Evolutionary conservation across 805 yeast genomes (phyloP).

Genomic region (Candida piceae): DNA sequence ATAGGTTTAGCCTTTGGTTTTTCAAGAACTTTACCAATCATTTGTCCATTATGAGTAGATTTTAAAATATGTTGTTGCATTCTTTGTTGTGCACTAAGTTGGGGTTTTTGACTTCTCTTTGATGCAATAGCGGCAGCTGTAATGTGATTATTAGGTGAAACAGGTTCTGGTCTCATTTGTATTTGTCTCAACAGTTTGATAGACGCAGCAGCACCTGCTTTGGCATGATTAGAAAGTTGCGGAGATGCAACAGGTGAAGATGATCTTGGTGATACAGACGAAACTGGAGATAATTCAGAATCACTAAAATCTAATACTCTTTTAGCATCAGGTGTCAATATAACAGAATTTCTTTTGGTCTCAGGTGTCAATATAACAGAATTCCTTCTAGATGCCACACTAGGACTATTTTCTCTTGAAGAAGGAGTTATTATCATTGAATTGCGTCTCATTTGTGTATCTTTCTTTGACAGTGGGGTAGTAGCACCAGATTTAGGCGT

Average conservation of each 20-base stretch:
- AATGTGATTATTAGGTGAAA: conserved; percentile 11
- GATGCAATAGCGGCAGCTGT: conserved; percentile 22
- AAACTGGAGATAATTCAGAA: conserved; percentile 1
- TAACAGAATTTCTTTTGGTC: conserved; percentile 9
- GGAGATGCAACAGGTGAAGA: conserved; percentile 8
- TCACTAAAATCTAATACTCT: conserved; percentile 5
- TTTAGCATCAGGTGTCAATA: conserved; percentile 14
- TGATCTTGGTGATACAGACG: background rate
- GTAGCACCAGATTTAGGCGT: conserved; percentile 3
- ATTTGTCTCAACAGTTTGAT: conserved; percentile 9
- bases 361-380: conserved; percentile 12
- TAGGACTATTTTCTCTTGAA: conserved; percentile 5
- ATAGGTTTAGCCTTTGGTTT: conserved; percentile 21
- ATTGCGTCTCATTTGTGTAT: conserved; percentile 2
- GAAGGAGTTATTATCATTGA: conserved; percentile 1
- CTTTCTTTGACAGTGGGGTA: conserved; percentile 2
- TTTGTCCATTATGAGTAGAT: conserved; percentile 28
- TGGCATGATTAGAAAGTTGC: conserved; percentile 11
- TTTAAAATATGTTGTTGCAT: conserved; percentile 31
- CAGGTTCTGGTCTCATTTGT: background rate
- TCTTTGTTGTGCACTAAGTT: conserved; percentile 31
- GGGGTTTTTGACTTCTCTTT: conserved; percentile 12
- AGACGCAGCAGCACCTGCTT: conserved; percentile 25
- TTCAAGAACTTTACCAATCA: conserved; percentile 24
- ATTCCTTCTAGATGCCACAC: conserved; percentile 2